Percentiles rank a stretch among this genome's conserved stretches.
phyloP scores from a whole-genome alignment of 805 yeast genomes.

The Yarrowia sp. region DNA sequence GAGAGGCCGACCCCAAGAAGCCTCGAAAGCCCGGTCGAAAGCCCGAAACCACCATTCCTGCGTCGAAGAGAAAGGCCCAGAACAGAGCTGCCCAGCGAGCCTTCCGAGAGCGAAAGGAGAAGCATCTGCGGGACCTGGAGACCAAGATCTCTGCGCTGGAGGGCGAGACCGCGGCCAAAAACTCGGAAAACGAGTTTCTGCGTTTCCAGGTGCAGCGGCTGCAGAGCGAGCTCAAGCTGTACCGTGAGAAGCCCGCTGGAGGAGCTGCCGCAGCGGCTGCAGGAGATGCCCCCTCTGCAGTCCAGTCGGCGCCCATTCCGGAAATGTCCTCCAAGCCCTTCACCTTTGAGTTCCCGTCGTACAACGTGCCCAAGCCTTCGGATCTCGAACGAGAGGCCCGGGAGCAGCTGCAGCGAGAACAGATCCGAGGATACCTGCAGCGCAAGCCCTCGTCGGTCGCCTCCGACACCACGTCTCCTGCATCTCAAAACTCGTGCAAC shows the following conservation, averaged over 20 bases:
- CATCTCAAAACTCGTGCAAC: constrained; percentile 9
- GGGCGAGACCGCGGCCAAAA: constrained; percentile 62
- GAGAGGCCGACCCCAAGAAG: constrained; percentile 13
- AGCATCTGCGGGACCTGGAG: constrained; percentile 80
- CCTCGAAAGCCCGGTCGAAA: constrained; percentile 66
- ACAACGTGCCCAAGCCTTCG: constrained; percentile 26
- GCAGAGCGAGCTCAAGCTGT: constrained; percentile 65
- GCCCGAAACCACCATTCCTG: constrained; percentile 74
- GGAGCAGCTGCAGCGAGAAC: constrained; percentile 20
- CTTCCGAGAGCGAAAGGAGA: constrained; percentile 89
- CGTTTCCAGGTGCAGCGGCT: constrained; percentile 73
- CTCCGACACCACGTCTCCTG: constrained; percentile 2
- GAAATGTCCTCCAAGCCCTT: constrained; percentile 36
- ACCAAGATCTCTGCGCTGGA: constrained; percentile 72
- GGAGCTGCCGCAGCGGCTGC: not conserved
- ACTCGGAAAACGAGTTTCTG: constrained; percentile 69
- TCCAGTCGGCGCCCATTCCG: constrained; percentile 4
- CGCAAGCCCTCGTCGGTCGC: constrained; percentile 17
- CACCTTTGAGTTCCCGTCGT: constrained; percentile 59
- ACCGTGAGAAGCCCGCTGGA: constrained; percentile 43
- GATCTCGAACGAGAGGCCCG: constrained; percentile 10
- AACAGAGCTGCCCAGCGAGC: constrained; percentile 99
- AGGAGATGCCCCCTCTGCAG: constrained; percentile 27
- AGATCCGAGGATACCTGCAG: constrained; percentile 15
- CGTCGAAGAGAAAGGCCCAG: constrained; percentile 89